Evolutionary conservation across 495 filamentous ascomycete genomes (phyloP), one percentile per base, ranked within the genome.

Genomic region (Lasiosphaeria miniovina): DNA sequence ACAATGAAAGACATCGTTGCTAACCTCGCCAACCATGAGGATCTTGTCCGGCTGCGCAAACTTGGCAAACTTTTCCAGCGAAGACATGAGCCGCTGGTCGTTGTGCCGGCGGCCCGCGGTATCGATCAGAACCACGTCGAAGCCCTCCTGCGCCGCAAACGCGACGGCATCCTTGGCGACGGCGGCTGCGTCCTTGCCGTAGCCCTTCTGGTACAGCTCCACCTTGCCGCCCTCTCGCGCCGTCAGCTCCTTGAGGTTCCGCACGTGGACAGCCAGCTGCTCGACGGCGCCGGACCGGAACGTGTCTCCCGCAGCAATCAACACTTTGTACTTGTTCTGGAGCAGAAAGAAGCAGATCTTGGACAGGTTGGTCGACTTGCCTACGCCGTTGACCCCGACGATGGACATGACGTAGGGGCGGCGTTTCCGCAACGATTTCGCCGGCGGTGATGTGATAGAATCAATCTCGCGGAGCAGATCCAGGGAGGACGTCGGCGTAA

Each of bases 281-380:
- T 98, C 94, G 51, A 98, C 94, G 24, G 94, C 94, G 50, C 94
- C 94, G 12, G 92, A 96, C 60, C 94, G 90, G 82, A 98, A 98
- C 9, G 94, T 98, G 72, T 98, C 94, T 65, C 90, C 96, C 12
- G 95, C 94, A 1, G 90, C 94, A 67, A 98, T 90, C 52, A 98
- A 82, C n/a, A 98, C 90, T 62, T 88, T 87, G 76, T 93, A 95
- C 68, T 92, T 89, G 77, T 98, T 98, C 71, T 98, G 95, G 31
- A 98, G 80, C 10, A 98, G 82, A 78, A 98, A 97, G 77, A 93
- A 98, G 71, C 90, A 93, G 60, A 98, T 94, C 75, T 98, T 98
- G 69, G 90, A 90, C 15, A 98, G 77, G 63, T 96, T 98, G 17
- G 94, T 98, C 7, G 91, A 96, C 75, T 98, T 98, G 68, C 94